These are phyloP conservation scores for Quercus gilva DNA, from an alignment of 306 rosid genomes.

Conservation along the genomic window DNA sequence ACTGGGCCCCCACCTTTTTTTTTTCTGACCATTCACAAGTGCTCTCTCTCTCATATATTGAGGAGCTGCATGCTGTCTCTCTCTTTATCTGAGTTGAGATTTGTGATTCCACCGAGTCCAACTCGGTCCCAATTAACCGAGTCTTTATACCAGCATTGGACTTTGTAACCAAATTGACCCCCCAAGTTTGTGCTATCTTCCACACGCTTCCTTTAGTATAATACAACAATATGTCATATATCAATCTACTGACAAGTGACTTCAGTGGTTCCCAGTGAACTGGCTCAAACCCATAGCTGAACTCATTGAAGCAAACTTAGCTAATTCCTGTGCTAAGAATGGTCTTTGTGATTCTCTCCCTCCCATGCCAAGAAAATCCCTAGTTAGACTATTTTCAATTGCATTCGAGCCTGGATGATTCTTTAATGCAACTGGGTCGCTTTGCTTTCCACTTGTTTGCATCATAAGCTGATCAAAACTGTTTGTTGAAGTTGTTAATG, in stretches of 20 bases:
- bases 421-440: slow-evolving; percentile 30
- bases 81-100: background rate
- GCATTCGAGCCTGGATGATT: slow-evolving; percentile 22
- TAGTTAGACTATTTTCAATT: slow-evolving; percentile 49
- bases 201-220: background rate
- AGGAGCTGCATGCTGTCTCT: background rate
- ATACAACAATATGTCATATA: background rate
- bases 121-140: slow-evolving; percentile 4
- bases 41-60: background rate
- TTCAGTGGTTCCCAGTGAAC: slow-evolving; percentile 58
- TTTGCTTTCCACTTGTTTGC: slow-evolving; percentile 30
- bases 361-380: slow-evolving; percentile 84
- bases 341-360: slow-evolving; percentile 35
- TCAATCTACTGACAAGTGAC: slow-evolving; percentile 1
- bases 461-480: slow-evolving; percentile 40
- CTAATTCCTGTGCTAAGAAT: slow-evolving; percentile 56
- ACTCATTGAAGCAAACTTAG: slow-evolving; percentile 53
- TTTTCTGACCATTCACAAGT: background rate
- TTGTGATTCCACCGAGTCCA: background rate
- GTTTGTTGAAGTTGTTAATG: slow-evolving; percentile 41
- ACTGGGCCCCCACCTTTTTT: slow-evolving; percentile 28
- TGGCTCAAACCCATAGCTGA: slow-evolving; percentile 65
- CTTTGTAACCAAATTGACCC: background rate
- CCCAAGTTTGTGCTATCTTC: slow-evolving; percentile 5
- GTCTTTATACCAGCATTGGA: background rate